Conservation (phyloP, 306 rosid species). For the Corylus avellana region DNA sequence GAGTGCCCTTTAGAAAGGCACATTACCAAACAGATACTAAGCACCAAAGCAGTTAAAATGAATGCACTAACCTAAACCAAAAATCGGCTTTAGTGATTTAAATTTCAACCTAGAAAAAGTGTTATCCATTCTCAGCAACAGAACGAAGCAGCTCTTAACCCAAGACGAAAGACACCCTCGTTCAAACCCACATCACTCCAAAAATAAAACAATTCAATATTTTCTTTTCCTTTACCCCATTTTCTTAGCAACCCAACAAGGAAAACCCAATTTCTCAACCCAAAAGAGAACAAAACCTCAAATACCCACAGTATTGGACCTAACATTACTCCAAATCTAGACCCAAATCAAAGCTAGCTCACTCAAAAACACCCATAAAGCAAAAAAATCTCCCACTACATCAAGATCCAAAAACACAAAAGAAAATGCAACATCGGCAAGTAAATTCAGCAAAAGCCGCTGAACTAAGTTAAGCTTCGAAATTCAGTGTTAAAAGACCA, state of each 20-base stretch:
- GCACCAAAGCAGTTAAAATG: not conserved
- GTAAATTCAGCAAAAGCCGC: slow-evolving; percentile 14
- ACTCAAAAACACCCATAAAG: not conserved
- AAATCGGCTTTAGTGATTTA: not conserved
- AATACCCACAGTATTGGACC: not conserved
- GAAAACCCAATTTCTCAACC: not conserved
- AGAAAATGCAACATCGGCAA: slow-evolving; percentile 10
- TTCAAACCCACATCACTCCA: not conserved
- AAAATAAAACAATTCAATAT: not conserved
- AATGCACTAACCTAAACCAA: not conserved
- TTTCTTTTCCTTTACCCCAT: not conserved
- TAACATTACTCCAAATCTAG: slow-evolving; percentile 23
- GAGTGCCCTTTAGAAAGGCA: not conserved
- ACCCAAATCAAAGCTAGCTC: slow-evolving; percentile 11
- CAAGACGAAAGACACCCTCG: not conserved
- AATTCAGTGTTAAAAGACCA: not conserved
- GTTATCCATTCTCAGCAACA: not conserved
- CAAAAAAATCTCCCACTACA: not conserved
- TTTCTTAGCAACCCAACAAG: slow-evolving; percentile 13
- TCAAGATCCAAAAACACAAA: slow-evolving; percentile 35
- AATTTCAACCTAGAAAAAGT: not conserved
- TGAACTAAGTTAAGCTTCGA: slow-evolving; percentile 9
- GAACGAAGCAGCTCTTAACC: not conserved
- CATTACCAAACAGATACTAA: not conserved
- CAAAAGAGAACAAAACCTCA: not conserved